Percentiles rank a stretch among this genome's conserved stretches.
Evolutionary conservation across 495 filamentous ascomycete genomes (phyloP).

Genomic region (Penicillium subrubescens): DNA sequence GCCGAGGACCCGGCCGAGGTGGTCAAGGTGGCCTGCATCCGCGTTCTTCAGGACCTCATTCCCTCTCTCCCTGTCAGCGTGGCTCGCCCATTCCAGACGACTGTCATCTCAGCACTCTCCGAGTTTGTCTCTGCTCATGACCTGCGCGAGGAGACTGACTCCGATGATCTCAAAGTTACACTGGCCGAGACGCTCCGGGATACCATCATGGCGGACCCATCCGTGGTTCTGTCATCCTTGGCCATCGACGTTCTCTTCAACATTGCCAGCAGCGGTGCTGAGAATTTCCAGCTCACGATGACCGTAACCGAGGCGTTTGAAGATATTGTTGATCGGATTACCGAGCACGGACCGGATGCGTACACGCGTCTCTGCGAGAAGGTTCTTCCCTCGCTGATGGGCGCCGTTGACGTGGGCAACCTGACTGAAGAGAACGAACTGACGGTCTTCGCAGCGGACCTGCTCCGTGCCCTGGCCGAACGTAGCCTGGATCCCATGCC

Average conservation of each 20-base stretch:
- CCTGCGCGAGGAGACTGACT: conserved; percentile 76
- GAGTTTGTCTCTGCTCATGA: conserved; percentile 78
- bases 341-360: conserved; percentile 61
- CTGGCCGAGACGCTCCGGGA: conserved; percentile 85
- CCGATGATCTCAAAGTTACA: conserved; percentile 88
- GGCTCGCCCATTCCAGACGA: conserved; percentile 63
- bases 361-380: conserved; percentile 84
- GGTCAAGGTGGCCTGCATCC: conserved; percentile 89
- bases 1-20: conserved; percentile 76
- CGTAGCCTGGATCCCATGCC: conserved; percentile 83
- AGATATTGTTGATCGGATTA: conserved; percentile 71
- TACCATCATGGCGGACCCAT: conserved; percentile 75
- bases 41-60: conserved; percentile 82
- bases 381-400: conserved; percentile 82
- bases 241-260: conserved; percentile 86
- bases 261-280: conserved; percentile 82
- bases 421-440: conserved; percentile 82
- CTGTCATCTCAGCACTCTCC: conserved; percentile 75
- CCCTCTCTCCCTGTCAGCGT: conserved; percentile 55
- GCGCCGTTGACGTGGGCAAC: conserved; percentile 84
- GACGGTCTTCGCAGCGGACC: conserved; percentile 80
- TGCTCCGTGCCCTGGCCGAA: conserved; percentile 78
- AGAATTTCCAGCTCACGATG: conserved; percentile 81
- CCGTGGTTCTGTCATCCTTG: conserved; percentile 66
- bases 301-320: conserved; percentile 90